These are phyloP conservation scores for Carex myosuroides DNA, from an alignment of 176 grass and related monocot species.

Conservation along the genomic window DNA sequence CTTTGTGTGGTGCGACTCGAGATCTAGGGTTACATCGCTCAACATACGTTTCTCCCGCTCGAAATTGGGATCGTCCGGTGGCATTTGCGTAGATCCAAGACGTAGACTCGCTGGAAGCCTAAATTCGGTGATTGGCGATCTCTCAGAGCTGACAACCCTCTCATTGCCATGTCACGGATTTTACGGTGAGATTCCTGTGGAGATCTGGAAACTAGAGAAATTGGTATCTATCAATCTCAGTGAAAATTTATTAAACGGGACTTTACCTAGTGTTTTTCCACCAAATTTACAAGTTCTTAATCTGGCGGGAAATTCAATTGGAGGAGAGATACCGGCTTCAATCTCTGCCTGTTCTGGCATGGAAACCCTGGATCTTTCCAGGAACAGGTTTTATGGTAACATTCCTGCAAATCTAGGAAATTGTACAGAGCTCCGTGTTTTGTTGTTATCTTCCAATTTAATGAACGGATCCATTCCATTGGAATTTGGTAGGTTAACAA, in stretches of 20 bases:
- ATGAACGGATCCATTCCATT: constrained; percentile 57
- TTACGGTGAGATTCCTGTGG: constrained; percentile 54
- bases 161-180: constrained; percentile 45
- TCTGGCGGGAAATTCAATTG: constrained; percentile 51
- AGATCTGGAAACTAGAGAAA: constrained; percentile 73
- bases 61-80: constrained; percentile 12
- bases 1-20: constrained; percentile 49
- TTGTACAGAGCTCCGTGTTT: constrained; percentile 41
- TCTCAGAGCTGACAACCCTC: constrained; percentile 51
- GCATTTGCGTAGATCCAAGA: constrained; percentile 12
- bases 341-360: constrained; percentile 40
- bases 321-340: constrained; percentile 51
- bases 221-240: constrained; percentile 58
- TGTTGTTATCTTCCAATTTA: constrained; percentile 62
- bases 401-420: constrained; percentile 57
- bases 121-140: constrained; percentile 32
- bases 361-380: constrained; percentile 56
- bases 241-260: constrained; percentile 51
- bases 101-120: constrained; percentile 32
- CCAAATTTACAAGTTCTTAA: constrained; percentile 44
- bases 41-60: constrained; percentile 19
- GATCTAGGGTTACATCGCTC: constrained; percentile 51
- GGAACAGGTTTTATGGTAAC: constrained; percentile 55
- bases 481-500: constrained; percentile 51
- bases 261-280: constrained; percentile 48